Conservation (phyloP, 805 yeast genomes). For the Sporopachydermia quercuum region DNA sequence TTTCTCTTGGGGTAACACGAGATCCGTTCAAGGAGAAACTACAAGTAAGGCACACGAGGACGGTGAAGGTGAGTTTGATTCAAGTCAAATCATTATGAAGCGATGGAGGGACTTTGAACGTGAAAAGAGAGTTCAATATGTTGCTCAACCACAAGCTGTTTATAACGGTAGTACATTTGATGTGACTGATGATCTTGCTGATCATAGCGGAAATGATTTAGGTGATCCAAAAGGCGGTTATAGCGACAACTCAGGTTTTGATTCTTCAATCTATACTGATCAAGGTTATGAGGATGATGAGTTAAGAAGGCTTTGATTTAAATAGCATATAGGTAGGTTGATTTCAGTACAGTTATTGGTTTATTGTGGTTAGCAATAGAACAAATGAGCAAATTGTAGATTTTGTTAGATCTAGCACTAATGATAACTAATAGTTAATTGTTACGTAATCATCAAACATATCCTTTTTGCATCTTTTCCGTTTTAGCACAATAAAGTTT, state of each 20-base stretch:
- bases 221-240: not conserved
- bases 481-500: too few relatives aligned
- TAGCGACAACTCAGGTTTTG: not conserved
- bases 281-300: not conserved
- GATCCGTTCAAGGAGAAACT: slow-evolving; percentile 58
- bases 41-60: slow-evolving; percentile 49
- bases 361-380: too few relatives aligned
- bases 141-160: not conserved
- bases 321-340: too few relatives aligned
- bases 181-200: not conserved
- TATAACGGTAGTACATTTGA: not conserved
- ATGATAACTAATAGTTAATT: too few relatives aligned
- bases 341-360: too few relatives aligned
- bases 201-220: not conserved
- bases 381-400: too few relatives aligned
- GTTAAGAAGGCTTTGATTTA: slow-evolving; percentile 7
- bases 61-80: slow-evolving; percentile 73
- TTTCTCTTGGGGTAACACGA: slow-evolving; percentile 92
- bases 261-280: not conserved
- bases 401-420: too few relatives aligned
- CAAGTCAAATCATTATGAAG: slow-evolving; percentile 80
- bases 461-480: too few relatives aligned
- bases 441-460: too few relatives aligned
- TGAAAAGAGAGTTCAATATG: slow-evolving; percentile 25
- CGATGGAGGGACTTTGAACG: slow-evolving; percentile 91